Percentiles rank a stretch among this genome's conserved stretches.
Evolutionary conservation across 768 basidiomycete species (phyloP).

Genomic region (Scleroderma citrinum): DNA sequence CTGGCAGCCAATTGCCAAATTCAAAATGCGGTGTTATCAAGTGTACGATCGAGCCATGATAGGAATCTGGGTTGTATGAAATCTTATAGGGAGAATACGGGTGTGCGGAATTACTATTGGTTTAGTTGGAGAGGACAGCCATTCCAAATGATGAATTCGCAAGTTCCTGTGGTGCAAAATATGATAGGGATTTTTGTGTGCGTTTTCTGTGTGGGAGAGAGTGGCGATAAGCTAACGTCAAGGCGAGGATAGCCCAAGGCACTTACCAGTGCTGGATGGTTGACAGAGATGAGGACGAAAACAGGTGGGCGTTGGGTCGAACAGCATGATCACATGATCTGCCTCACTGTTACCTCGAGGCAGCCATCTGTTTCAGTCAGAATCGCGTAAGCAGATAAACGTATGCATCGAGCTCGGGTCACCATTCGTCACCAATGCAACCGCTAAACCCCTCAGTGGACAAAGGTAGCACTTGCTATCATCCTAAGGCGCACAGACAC

Average conservation of each 20-base stretch:
- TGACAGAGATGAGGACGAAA: constrained; percentile 1
- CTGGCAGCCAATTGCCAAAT: constrained; percentile 8
- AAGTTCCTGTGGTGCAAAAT: neutral
- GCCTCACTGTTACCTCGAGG: constrained; percentile 25
- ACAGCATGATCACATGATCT: constrained; percentile 6
- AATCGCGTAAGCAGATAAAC: no score
- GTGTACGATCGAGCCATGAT: constrained; percentile 27
- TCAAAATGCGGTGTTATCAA: constrained; percentile 25
- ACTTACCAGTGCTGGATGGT: neutral
- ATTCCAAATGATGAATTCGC: neutral
- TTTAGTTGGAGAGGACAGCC: neutral
- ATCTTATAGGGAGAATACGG: constrained; percentile 18
- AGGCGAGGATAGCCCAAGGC: neutral
- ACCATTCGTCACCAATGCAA: neutral
- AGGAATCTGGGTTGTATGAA: constrained; percentile 18
- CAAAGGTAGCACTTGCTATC: neutral
- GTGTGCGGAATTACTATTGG: constrained; percentile 1
- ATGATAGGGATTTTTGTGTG: constrained; percentile 4
- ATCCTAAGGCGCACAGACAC: neutral
- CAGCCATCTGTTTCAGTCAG: constrained; percentile 5
- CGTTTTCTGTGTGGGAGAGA: neutral
- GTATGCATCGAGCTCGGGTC: neutral
- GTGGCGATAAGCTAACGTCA: constrained; percentile 10
- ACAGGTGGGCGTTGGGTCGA: neutral
- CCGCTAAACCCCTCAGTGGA: neutral